Evolutionary conservation across 179 eudicot genomes (phyloP), one percentile per base, ranked within the genome.

Genomic region (Vitellaria paradoxa): DNA sequence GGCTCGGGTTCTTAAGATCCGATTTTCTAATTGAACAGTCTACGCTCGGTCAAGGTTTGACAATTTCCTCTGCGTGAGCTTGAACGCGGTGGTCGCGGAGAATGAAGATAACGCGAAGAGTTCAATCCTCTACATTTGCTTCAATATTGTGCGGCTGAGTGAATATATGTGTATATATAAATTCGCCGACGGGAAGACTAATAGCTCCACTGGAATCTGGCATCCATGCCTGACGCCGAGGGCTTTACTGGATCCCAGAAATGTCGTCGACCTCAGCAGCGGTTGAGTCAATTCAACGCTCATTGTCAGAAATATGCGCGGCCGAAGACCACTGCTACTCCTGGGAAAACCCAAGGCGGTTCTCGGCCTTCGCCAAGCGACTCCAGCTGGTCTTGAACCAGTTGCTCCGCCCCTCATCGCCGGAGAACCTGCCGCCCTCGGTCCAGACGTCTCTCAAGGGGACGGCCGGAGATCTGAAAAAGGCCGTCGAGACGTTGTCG

Each of bases 391-490:
- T 89, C 20, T 6, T 85, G 20, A 55, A 60, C 79, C 86, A 80
- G 74, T 55, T 79, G 68, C 79, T 87, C 37, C 20, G 81, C 5
- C 65, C 49, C 0, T 37, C 82, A 6, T 77, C 86, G 53, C 83
- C 81, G 67, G 87, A 78, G 56, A 53, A 69, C n/a, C 76, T 86
- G 12, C 80, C 90, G 53, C 85, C 90, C 49, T 75, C 92, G 3
- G 76, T 87, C 4, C 82, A 75, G 49, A 90, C 92, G 5, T 77
- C 92, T 45, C 73, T 90, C 0, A 89, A 83, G 65, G 94, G 94
- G 5, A 87, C 86, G 40, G 76, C 85, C 18, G 87, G 72, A 3
- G 92, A 90, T 73, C 59, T 90, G n/a, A 74, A 23, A 21, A 86
- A 83, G 75, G 86, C 85, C 1, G 81, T 20, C 5, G 90, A 83